Conservation (phyloP, 106 monocot species). For the Amphibolis antarctica region DNA sequence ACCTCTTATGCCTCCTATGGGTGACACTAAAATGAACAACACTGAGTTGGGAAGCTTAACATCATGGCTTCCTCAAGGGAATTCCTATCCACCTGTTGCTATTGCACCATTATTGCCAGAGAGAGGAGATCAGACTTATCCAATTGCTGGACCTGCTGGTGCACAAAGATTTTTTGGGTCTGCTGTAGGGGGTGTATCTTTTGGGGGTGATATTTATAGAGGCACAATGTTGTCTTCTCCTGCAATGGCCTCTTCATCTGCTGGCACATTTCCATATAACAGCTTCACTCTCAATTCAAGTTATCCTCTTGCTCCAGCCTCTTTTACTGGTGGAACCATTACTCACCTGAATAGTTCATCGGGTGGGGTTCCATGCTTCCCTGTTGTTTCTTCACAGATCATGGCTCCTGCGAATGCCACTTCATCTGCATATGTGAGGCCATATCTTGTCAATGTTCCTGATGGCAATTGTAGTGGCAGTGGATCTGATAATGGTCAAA, state of each 20-base stretch:
- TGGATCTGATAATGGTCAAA: conserved; percentile 30
- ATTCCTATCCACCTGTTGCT: conserved; percentile 52
- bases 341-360: conserved; percentile 21
- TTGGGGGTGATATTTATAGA: conserved; percentile 54
- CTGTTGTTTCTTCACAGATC: conserved; percentile 37
- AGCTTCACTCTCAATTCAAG: conserved; percentile 32
- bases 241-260: conserved; percentile 30
- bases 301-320: conserved; percentile 28
- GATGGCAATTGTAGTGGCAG: conserved; percentile 27
- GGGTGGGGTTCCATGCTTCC: conserved; percentile 24
- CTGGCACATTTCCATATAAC: conserved; percentile 34
- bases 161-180: conserved; percentile 49
- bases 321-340: conserved; percentile 25
- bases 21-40: conserved; percentile 45
- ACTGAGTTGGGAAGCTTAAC: conserved; percentile 36
- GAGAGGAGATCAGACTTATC: conserved; percentile 65
- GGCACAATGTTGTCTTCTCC: conserved; percentile 22
- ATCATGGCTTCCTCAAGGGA: conserved; percentile 58
- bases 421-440: conserved; percentile 29
- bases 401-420: conserved; percentile 21
- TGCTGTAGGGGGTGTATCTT: conserved; percentile 15
- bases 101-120: conserved; percentile 71
- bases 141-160: conserved; percentile 44
- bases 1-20: conserved; percentile 39
- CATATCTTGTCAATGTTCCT: conserved; percentile 29